Base-by-base conservation (phyloP, 768 basidiomycete genomes). In the Suillus fuscotomentosus region DNA sequence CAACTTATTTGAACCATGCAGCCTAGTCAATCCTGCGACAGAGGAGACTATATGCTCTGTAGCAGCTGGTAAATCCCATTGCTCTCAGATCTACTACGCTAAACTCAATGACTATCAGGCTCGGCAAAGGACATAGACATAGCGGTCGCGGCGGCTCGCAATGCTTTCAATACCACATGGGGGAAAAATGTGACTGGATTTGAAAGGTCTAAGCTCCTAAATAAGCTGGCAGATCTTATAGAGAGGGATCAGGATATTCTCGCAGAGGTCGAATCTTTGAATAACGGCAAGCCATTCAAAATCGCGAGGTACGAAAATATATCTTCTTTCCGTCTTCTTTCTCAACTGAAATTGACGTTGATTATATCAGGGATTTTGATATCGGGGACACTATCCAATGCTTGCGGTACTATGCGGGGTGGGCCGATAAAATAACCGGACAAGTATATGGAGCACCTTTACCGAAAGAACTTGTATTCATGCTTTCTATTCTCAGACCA, bases 371-470 rank as follows among this genome's bases (percentile, higher is more conserved):
- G 73, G 91, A 92, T 72, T 88, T 85, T 66, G 92, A 95, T 73
- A 90, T 95, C 47, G 87, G 86, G 47, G 92, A 94, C 72, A 88
- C 81, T 65, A 78, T 94, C 22, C 86, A 86, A 68, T 93, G 91
- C 71, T 77, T 94, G 60, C 84, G 93, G 59, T 97, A 98, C 78
- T 97, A 95, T 73, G 96, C 94, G 45, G 96, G 96, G 27, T 96
- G 92, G 91, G 93, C 94, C 10, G 96, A 98, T 80, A 99, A 98
- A 79, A 89, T 97, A 60, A 78, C 83, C 31, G 97, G 97, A 24
- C 88, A 96, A 85, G 90, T 89, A 67, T 69, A n/a, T 48, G 42
- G 50, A 41, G 48, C 65, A 67, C 20, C 48, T 14, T 57, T 47
- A 34, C 22, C 43, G 45, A 41, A 36, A 42, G 36, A 41, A 38